Base-by-base conservation (phyloP, 2,329 filamentous ascomycete species). In the Parafenestella ontariensis region DNA sequence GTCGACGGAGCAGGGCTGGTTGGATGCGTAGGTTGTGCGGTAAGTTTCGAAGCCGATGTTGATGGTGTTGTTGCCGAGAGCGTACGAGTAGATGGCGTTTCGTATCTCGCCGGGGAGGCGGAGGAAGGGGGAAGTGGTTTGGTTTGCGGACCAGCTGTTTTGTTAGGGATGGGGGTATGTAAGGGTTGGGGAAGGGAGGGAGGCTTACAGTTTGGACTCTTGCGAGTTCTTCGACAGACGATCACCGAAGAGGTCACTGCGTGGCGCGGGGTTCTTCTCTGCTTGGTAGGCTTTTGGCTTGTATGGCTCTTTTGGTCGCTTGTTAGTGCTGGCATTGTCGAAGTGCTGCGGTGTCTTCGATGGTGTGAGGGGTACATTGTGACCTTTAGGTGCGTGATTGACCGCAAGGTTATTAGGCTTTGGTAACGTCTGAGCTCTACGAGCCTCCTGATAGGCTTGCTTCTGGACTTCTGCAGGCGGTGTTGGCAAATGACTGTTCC, bases 21-120 rank as follows among this genome's bases (percentile, higher is more conserved):
- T 24, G 17, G 46, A 36, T 17, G 39, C 20, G 11, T 46, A 40
- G 11, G 20, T 37, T 2, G 39, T 52, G 13, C 33, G 42, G 46
- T 70, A 73, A 13, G 56, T 72, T 40, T 64, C 39, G 29, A 59
- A 71, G 4, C 49, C 42, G 28, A 73, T 69, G 8, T 52, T 50
- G 46, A 73, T 71, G 10, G 65, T 69, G 10, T 65, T 64, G 5
- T 66, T 66, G 20, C 69, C 66, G 17, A 69, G 55, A 1, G 43
- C 47, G 26, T 62, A 63, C 5, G 52, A 52, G 34, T 66, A 72
- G 31, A 73, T 70, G 11, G 20, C 42, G 6, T 49, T 48, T 8
- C 67, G 65, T 6, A 72, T 54, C 18, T 66, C 58, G 4, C 41
- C 40, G 5, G 70, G 69, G 3, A 73, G 62, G 13, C 59, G 58